These are phyloP conservation scores for Solanum chaucha DNA, from an alignment of 257 asterid species.

Conservation along the genomic window DNA sequence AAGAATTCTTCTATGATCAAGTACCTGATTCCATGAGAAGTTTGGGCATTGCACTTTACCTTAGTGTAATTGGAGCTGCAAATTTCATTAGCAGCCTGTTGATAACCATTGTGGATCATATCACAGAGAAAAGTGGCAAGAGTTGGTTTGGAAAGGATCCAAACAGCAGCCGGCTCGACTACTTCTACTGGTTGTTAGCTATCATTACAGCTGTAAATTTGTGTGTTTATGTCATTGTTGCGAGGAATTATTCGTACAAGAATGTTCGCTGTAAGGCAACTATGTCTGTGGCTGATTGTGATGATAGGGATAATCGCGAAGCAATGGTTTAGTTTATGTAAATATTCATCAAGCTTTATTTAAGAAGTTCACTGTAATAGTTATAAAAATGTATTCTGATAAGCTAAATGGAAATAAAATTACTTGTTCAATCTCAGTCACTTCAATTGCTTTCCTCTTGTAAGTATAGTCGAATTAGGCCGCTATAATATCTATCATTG, in stretches of 20 bases:
- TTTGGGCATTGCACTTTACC: slow-evolving; percentile 66
- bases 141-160: slow-evolving; percentile 38
- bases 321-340: slow-evolving; percentile 13
- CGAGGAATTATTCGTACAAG: slow-evolving; percentile 57
- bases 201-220: slow-evolving; percentile 35
- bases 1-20: slow-evolving; percentile 75
- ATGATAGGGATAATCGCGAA: slow-evolving; percentile 10
- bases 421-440: not conserved
- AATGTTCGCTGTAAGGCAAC: slow-evolving; percentile 33
- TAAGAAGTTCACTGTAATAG: not conserved
- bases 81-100: slow-evolving; percentile 55
- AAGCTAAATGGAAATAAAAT: not conserved
- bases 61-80: slow-evolving; percentile 62
- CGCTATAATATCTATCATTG: not conserved
- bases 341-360: not conserved
- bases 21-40: slow-evolving; percentile 92
- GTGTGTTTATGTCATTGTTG: slow-evolving; percentile 33
- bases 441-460: not conserved
- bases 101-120: slow-evolving; percentile 54
- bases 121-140: slow-evolving; percentile 39
- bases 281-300: slow-evolving; percentile 40
- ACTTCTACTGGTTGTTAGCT: slow-evolving; percentile 34
- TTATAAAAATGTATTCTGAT: not conserved
- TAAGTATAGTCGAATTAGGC: not conserved
- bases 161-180: slow-evolving; percentile 28